Evolutionary conservation across 139 green algal genomes (phyloP), one percentile per base, ranked within the genome.

Genomic region (Pseudopediastrum boryanum): DNA sequence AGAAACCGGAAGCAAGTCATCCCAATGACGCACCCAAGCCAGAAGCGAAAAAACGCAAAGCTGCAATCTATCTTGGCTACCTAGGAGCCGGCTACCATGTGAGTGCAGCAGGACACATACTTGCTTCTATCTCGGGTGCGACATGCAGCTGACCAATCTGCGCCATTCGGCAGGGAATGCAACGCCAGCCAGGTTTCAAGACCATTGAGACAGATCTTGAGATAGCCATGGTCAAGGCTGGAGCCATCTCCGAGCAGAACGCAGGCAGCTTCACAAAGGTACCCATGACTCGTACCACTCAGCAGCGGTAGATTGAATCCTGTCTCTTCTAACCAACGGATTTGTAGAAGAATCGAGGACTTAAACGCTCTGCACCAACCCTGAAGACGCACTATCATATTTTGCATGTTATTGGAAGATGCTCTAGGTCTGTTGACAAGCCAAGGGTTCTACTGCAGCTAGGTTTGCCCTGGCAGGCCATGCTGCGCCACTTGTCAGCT

Each of bases 171-270:
- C 83, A 94, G 83, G 95, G 95, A 77, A 97, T 98, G 91, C 95
- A 98, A 83, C 85, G 86, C 44, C 97, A 98, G 79, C 91, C 94
- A 5, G 91, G 89, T 6, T 77, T 75, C 35, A 80, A 83, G 2
- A 98, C 94, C 5, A 95, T 98, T 46, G 95, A 98, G 82, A 83
- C 83, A 5, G 94, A 96, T 29, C 73, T 98, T 12, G 86, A 94
- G 72, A 25, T 56, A 2, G 94, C 92, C 4, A 86, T 98, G 35
- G 70, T 89, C 50, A 69, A 76, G 7, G 89, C 91, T 9, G 93
- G 93, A 8, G 90, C 76, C 39, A 97, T 98, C 66, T 87, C 85
- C 3, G 77, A 90, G 12, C 68, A 84, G 2, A 95, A 97, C 73
- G 83, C 87, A 16, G 89, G 89, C 27, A 86, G 94, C 27, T 92